Base-by-base conservation (phyloP, 768 basidiomycete genomes). In the Termitomyces sp. region DNA sequence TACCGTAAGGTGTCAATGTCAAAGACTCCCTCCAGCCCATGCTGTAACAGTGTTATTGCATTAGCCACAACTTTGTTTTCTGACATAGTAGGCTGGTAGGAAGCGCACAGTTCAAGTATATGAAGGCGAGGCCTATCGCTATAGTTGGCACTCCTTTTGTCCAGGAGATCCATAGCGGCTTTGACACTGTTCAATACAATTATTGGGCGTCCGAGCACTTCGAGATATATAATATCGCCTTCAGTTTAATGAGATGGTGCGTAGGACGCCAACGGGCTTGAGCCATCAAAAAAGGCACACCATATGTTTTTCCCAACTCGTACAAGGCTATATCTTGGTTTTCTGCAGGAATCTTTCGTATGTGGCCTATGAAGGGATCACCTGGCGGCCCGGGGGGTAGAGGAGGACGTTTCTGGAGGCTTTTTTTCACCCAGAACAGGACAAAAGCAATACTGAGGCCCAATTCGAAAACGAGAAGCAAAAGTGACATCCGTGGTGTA, bases 151-250 rank as follows among this genome's bases (percentile, higher is more conserved):
- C 67, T 57, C 12, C 59, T 52, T 36, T 64, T 65, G 12, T 66
- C 64, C 16, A 69, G 53, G 7, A 69, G 62, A 22, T 69, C 68
- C 15, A 57, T 44, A 1, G 65, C 66, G 15, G 60, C 62, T 57
- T 67, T 36, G 2, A 52, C 39, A 31, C 63, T 63, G 43, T 65
- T 61, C 16, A 67, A 43, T 11, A 67, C 42, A 12, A 68, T 45
- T 15, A 64, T 48, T 15, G 61, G 59, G 10, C 57, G 63, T 7
- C 72, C 68, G 0, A 70, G 52, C 6, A 68, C 27, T 12, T 50
- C 23, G 31, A 65, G 23, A 11, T 51, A 47, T 31, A 65, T 44
- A 12, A 67, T 62, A 49, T 65, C 66, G n/a, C 11, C 66, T 64
- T 67, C 32, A 18, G 5, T 20, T 9, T 6, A 25, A n/a, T 15